phyloP scores from a whole-genome alignment of 371 early-diverging fungal species.

The Mucor piriformis region DNA sequence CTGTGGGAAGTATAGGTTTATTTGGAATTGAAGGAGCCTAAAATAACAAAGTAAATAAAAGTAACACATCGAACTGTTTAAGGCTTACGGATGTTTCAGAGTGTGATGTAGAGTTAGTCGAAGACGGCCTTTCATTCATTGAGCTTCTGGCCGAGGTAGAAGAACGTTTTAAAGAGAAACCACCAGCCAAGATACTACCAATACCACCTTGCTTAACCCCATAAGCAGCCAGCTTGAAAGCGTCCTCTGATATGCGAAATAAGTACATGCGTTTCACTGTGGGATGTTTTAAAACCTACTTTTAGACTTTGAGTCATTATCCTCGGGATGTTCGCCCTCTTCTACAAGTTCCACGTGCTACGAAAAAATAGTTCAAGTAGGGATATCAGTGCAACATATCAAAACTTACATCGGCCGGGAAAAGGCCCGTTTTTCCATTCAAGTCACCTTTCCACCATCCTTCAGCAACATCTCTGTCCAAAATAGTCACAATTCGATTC shows the following conservation, averaged over 20 bases:
- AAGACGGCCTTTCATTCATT: slow-evolving; percentile 8
- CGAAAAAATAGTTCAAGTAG: neutral
- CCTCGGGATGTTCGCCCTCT: neutral
- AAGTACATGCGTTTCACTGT: neutral
- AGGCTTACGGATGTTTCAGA: neutral
- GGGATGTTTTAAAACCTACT: slow-evolving; percentile 7
- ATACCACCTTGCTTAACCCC: slow-evolving; percentile 85
- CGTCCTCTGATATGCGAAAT: slow-evolving; percentile 1
- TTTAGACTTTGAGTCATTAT: slow-evolving; percentile 19
- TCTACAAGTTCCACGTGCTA: slow-evolving; percentile 31
- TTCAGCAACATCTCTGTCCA: slow-evolving; percentile 57
- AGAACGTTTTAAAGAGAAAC: slow-evolving; percentile 12
- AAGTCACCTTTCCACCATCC: slow-evolving; percentile 71
- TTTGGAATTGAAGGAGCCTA: slow-evolving; percentile 11
- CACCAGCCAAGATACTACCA: slow-evolving; percentile 75
- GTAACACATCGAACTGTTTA: neutral
- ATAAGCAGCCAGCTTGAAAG: slow-evolving; percentile 70
- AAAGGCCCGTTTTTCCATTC: slow-evolving; percentile 58
- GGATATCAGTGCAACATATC: neutral
- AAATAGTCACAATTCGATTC: slow-evolving; percentile 65
- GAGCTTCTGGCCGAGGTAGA: slow-evolving; percentile 9
- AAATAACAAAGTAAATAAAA: neutral
- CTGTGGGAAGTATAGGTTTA: slow-evolving; percentile 4
- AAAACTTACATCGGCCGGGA: slow-evolving; percentile 58
- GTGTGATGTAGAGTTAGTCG: neutral